These are phyloP conservation scores for Xylaria sp. DNA, from an alignment of 2,329 filamentous ascomycete species.

Conservation along the genomic window DNA sequence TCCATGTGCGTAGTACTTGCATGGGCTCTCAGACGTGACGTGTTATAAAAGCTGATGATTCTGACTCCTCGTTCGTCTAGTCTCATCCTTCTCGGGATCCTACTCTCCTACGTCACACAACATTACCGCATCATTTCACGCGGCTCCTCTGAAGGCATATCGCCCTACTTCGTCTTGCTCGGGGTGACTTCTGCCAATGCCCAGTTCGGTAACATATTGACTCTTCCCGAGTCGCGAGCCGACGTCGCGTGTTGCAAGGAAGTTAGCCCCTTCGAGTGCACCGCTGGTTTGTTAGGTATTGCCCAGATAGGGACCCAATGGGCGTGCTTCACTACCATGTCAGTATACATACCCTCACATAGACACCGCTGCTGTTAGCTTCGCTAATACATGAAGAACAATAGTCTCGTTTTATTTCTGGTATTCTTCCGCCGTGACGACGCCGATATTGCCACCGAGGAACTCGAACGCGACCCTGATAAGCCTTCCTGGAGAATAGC, in stretches of 20 bases:
- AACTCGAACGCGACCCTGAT: slow-evolving; percentile 55
- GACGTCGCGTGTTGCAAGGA: slow-evolving; percentile 89
- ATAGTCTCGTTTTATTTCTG: slow-evolving; percentile 89
- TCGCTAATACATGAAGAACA: slow-evolving; percentile 38
- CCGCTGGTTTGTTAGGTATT: slow-evolving; percentile 86
- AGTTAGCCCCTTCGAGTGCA: slow-evolving; percentile 83
- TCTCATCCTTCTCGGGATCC: slow-evolving; percentile 85
- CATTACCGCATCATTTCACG: slow-evolving; percentile 90
- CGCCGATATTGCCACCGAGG: slow-evolving; percentile 60
- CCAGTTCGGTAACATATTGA: slow-evolving; percentile 91
- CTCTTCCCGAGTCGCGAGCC: slow-evolving; percentile 81
- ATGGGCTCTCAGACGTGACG: background rate
- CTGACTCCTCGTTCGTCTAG: slow-evolving; percentile 51
- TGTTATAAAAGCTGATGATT: slow-evolving; percentile 12
- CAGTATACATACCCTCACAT: slow-evolving; percentile 50
- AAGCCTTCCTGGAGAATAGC: slow-evolving; percentile 81
- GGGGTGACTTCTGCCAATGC: slow-evolving; percentile 90
- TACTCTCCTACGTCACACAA: slow-evolving; percentile 94
- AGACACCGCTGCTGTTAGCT: slow-evolving; percentile 12
- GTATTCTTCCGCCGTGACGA: slow-evolving; percentile 84
- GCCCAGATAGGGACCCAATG: slow-evolving; percentile 92
- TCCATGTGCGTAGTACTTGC: slow-evolving; percentile 60
- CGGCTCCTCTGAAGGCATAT: slow-evolving; percentile 91
- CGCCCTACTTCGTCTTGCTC: slow-evolving; percentile 94
- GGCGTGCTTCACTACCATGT: slow-evolving; percentile 93